phyloP scores from a whole-genome alignment of 208 protist genomes.

The Leishmania arabica region DNA sequence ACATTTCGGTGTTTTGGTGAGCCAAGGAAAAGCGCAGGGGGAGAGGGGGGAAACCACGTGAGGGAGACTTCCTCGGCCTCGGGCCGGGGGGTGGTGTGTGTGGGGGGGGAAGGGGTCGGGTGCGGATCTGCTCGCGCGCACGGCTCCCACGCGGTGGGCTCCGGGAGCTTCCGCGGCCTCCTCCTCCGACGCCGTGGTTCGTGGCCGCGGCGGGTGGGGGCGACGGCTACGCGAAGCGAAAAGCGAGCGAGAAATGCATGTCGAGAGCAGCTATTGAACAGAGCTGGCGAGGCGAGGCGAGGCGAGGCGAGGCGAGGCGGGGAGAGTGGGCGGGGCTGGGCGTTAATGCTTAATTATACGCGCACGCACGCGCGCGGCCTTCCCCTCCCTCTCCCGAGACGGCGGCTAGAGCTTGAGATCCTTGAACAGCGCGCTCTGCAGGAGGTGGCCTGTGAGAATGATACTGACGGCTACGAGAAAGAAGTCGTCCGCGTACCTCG shows the following conservation, averaged over 20 bases:
- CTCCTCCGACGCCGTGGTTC: not conserved
- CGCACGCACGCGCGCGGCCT: not conserved
- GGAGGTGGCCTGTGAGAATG: constrained; percentile 33
- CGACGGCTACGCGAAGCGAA: not conserved
- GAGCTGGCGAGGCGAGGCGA: not conserved
- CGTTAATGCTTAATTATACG: not conserved
- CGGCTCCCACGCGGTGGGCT: not conserved
- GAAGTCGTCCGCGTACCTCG: constrained; percentile 34
- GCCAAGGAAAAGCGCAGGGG: not conserved
- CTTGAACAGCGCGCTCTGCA: constrained; percentile 30
- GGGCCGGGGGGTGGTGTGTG: no score
- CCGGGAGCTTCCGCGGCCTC: not conserved
- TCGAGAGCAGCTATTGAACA: not conserved
- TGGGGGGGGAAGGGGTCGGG: no score
- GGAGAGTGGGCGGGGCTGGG: not conserved
- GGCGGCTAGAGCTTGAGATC: constrained; percentile 21
- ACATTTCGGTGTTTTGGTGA: not conserved
- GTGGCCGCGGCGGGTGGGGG: not conserved
- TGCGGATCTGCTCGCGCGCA: not conserved
- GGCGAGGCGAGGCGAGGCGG: not conserved
- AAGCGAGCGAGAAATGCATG: no score
- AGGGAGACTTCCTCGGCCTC: not conserved
- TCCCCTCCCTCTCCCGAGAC: not conserved
- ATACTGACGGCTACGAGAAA: constrained; percentile 32
- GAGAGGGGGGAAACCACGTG: not conserved